Percentiles rank a stretch among this genome's conserved stretches.
Conservation (phyloP, 805 yeast genomes). For the Grigorovia yakushimaensis region DNA sequence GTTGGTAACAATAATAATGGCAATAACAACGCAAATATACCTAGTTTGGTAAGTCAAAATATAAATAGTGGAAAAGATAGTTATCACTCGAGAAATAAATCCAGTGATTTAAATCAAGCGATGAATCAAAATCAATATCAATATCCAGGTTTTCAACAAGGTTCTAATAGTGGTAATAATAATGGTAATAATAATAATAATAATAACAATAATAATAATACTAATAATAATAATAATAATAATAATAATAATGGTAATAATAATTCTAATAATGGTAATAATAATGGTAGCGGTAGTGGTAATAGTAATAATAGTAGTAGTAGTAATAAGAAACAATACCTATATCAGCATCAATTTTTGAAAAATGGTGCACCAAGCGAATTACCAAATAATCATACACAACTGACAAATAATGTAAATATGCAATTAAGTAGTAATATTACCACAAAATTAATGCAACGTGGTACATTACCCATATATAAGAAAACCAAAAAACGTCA, state of each 20-base stretch:
- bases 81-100: neutral
- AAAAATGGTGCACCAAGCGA: neutral
- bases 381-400: neutral
- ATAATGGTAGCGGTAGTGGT: neutral
- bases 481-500: neutral
- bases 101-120: neutral
- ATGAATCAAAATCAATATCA: constrained; percentile 7
- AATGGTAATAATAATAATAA: no score
- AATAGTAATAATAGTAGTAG: no score
- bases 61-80: neutral
- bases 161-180: neutral
- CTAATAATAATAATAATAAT: no score
- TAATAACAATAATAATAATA: no score
- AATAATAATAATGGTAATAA: no score
- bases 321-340: neutral
- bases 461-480: neutral
- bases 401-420: no score
- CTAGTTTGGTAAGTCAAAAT: neutral
- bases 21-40: neutral
- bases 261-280: no score
- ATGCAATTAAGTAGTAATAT: neutral
- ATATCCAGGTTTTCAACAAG: constrained; percentile 14
- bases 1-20: neutral
- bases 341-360: neutral
- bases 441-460: neutral